Evolutionary conservation across 352 stramenopile genomes (phyloP).

Genomic region (Pythium phragmitis): DNA sequence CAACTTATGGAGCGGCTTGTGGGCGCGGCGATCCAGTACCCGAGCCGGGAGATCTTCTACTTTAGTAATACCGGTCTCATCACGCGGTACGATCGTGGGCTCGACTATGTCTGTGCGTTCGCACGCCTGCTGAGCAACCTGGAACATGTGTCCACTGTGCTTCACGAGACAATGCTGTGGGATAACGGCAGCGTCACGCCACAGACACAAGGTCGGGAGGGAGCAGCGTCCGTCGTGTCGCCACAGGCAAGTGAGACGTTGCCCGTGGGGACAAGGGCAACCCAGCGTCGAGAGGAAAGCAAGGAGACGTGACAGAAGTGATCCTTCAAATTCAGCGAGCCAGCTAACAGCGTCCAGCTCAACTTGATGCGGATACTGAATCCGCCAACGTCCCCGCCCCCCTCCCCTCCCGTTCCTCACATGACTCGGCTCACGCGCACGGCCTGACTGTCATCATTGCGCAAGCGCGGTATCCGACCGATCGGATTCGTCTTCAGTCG

Average conservation of each 20-base stretch:
- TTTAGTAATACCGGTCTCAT: constrained; percentile 18
- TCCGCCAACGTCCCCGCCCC: no score
- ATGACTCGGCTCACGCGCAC: no score
- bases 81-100: constrained; percentile 18
- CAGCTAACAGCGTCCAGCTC: no score
- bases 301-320: no score
- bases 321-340: no score
- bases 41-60: constrained; percentile 22
- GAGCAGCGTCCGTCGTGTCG: neutral
- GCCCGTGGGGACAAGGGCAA: no score
- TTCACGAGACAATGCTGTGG: neutral
- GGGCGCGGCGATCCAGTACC: constrained; percentile 27
- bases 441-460: no score
- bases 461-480: no score
- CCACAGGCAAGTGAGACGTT: neutral
- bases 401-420: no score
- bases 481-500: no score
- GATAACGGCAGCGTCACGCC: neutral
- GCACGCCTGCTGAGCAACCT: constrained; percentile 16
- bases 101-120: constrained; percentile 27
- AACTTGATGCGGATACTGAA: no score
- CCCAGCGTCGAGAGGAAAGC: no score
- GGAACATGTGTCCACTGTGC: constrained; percentile 6
- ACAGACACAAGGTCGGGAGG: neutral
- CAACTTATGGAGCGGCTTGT: constrained; percentile 12